Base-by-base conservation (phyloP, 2,329 filamentous ascomycete species). In the Amylocarpus encephaloides region DNA sequence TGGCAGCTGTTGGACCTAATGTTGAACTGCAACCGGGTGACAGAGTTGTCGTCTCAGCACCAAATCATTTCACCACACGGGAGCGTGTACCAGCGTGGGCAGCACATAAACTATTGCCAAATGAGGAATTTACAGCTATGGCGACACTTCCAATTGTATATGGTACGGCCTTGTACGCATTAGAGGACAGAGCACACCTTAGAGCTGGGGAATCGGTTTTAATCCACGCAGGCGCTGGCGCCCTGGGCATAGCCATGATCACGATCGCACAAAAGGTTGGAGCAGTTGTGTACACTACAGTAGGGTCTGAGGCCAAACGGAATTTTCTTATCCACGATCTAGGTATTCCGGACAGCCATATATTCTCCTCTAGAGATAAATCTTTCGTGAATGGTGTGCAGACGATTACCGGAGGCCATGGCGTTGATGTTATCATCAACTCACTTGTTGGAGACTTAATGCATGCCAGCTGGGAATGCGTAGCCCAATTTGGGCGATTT, bases 91-190 rank as follows among this genome's bases (percentile, higher is more conserved):
- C 40, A 42, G 40, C 10, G 6, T 39, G 36, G 10, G 36, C 36
- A 10, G n/a, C n/a, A n/a, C n/a, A n/a, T n/a, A n/a, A n/a, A n/a
- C n/a, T n/a, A n/a, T n/a, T n/a, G n/a, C n/a, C n/a, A n/a, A n/a
- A n/a, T n/a, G n/a, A n/a, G n/a, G n/a, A n/a, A n/a, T n/a, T n/a
- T n/a, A n/a, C n/a, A n/a, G n/a, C n/a, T n/a, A n/a, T n/a, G n/a
- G n/a, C n/a, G n/a, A n/a, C n/a, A n/a, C n/a, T n/a, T n/a, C n/a
- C n/a, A n/a, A n/a, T n/a, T n/a, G n/a, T n/a, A n/a, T n/a, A n/a
- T n/a, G n/a, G n/a, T n/a, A 69, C 71, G 3, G 75, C 73, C 1
- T 68, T 69, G 48, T 70, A 77, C 49, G 68, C 67, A 2, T 60
- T 80, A 3, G 59, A 66, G 6, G 59, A 71, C 15, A 49, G 71